These are phyloP conservation scores for Casuarina cunninghamiana DNA, from an alignment of 306 rosid genomes.

Conservation along the genomic window DNA sequence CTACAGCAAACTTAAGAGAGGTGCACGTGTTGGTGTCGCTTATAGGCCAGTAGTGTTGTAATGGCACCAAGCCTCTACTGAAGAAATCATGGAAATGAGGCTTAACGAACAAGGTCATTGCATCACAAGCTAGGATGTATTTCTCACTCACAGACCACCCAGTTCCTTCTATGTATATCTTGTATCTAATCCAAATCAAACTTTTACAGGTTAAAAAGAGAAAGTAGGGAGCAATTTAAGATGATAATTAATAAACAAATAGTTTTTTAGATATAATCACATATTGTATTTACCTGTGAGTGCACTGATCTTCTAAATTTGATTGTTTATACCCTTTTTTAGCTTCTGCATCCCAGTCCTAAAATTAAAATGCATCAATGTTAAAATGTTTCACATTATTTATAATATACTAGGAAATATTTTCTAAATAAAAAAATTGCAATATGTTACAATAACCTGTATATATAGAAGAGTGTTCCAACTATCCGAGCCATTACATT, in stretches of 20 bases:
- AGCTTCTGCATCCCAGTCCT: conserved; percentile 77
- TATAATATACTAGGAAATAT: not conserved
- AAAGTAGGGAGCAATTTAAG: no score
- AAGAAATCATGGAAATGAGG: conserved; percentile 65
- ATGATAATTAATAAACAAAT: no score
- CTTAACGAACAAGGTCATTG: conserved; percentile 49
- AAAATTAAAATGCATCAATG: not conserved
- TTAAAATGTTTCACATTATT: not conserved
- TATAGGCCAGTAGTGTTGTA: conserved; percentile 81
- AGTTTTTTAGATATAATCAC: not conserved
- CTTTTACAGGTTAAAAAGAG: not conserved
- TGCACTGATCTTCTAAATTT: conserved; percentile 68
- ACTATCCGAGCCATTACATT: conserved; percentile 63
- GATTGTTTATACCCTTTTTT: conserved; percentile 67
- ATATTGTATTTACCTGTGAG: conserved; percentile 32
- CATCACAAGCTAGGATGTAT: conserved; percentile 72
- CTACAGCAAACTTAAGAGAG: conserved; percentile 69
- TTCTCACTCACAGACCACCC: conserved; percentile 87
- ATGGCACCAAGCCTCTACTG: conserved; percentile 61
- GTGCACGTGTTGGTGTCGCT: conserved; percentile 51
- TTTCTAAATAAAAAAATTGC: not conserved
- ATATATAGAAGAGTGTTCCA: conserved; percentile 66
- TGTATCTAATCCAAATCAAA: conserved; percentile 37
- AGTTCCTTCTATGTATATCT: conserved; percentile 75
- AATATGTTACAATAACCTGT: conserved; percentile 22